Conservation (phyloP, 2,329 filamentous ascomycete genomes). For the Colletotrichum higginsianum region DNA sequence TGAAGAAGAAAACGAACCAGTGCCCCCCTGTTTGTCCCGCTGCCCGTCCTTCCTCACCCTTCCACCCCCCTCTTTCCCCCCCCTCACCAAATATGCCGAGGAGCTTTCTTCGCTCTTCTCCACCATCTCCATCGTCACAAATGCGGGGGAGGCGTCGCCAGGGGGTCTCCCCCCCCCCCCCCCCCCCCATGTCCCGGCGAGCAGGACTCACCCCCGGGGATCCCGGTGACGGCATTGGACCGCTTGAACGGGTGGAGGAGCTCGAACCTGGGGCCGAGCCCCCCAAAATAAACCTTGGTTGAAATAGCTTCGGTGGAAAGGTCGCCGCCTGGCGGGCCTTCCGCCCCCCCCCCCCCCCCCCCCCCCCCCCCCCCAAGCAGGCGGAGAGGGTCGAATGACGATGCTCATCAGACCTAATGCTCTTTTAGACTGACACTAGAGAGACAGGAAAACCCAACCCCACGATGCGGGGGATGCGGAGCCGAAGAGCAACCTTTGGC, state of each 20-base stretch:
- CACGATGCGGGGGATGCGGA: constrained; percentile 39
- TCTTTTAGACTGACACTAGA: not conserved
- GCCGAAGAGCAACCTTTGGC: constrained; percentile 21
- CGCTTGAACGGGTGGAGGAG: constrained; percentile 39
- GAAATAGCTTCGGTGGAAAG: constrained; percentile 30
- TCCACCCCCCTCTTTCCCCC: too few species aligned
- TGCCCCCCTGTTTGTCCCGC: constrained; percentile 10
- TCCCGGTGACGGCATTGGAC: constrained; percentile 34
- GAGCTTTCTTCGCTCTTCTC: not conserved
- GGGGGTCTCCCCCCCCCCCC: not conserved
- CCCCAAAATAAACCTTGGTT: constrained; percentile 26
- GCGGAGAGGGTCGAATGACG: constrained; percentile 23
- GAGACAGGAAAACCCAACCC: not conserved
- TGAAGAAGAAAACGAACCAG: too few species aligned
- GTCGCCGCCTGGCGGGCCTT: not conserved
- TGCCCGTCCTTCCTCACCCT: not conserved
- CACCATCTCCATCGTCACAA: constrained; percentile 14
- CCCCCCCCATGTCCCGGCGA: constrained; percentile 9
- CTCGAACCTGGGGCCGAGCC: not conserved
- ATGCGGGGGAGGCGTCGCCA: constrained; percentile 30
- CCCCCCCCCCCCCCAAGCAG: too few species aligned
- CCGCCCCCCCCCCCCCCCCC: too few species aligned
- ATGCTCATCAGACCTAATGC: constrained; percentile 6
- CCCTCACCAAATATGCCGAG: too few species aligned
- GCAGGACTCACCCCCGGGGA: constrained; percentile 5